Percentiles rank a stretch among this genome's conserved stretches.
phyloP scores from a whole-genome alignment of 345 rosid genomes.

The Linum lewisii region DNA sequence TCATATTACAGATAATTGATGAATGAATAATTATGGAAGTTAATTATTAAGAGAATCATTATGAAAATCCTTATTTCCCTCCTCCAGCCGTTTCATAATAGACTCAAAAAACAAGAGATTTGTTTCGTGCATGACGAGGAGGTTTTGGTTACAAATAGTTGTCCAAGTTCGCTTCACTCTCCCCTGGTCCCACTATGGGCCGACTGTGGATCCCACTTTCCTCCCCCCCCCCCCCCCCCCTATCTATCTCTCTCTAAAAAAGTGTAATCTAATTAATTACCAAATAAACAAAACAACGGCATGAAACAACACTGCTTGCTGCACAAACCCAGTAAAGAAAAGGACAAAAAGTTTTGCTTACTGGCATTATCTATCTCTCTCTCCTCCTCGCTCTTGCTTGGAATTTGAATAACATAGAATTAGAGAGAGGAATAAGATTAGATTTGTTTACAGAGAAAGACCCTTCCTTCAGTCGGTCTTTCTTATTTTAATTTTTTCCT shows the following conservation, averaged over 20 bases:
- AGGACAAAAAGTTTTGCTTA: background rate
- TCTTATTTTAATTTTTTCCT: background rate
- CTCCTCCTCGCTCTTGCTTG: conserved; percentile 1
- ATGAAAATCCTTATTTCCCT: too few relatives aligned
- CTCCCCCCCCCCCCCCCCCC: conserved; percentile 12
- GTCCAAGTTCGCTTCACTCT: conserved; percentile 52
- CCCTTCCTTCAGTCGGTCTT: background rate
- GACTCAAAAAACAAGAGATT: conserved; percentile 14
- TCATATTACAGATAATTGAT: too few relatives aligned
- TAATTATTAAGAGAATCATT: too few relatives aligned
- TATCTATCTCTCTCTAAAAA: background rate
- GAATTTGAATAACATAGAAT: conserved; percentile 1
- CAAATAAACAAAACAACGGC: conserved; percentile 35
- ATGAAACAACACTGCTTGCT: conserved; percentile 14
- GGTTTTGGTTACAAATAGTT: conserved; percentile 31
- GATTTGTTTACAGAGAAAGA: background rate
- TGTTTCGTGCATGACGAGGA: conserved; percentile 32
- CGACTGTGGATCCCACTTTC: conserved; percentile 23
- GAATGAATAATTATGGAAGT: too few relatives aligned
- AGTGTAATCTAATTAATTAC: too few relatives aligned
- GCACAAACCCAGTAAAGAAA: background rate
- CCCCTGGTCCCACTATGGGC: background rate
- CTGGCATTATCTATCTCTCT: background rate
- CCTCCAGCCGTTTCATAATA: too few relatives aligned
- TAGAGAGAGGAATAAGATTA: background rate